A percentile compares a stretch with the other conserved stretches of the same genome.
Evolutionary conservation across 352 stramenopile genomes (phyloP).

Genomic region (Globisporangium recalcitrans): DNA sequence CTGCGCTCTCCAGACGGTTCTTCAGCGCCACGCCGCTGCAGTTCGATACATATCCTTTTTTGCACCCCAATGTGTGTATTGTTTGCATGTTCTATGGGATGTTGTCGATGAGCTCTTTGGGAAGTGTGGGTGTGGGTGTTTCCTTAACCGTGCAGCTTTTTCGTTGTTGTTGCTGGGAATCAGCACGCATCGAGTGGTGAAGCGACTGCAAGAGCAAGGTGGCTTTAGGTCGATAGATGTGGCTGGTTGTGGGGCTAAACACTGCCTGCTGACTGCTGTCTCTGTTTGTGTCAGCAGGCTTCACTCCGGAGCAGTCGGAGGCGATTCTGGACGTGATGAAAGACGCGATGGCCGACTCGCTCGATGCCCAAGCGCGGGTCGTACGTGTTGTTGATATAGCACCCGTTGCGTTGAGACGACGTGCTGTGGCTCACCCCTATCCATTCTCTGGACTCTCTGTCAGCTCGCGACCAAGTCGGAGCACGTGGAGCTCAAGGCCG

Average conservation of each 20-base stretch:
- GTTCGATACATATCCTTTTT: conserved; percentile 23
- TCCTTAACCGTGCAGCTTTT: conserved; percentile 19
- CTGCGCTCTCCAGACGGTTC: background rate
- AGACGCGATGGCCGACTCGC: conserved; percentile 69
- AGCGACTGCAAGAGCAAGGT: conserved; percentile 73
- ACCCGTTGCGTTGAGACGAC: too few relatives aligned
- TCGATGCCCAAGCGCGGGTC: conserved; percentile 64
- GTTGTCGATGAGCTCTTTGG: background rate
- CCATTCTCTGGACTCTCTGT: background rate
- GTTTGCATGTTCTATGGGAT: background rate
- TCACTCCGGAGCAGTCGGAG: conserved; percentile 58
- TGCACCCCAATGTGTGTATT: background rate
- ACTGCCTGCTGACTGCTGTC: too few relatives aligned
- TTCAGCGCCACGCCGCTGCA: conserved; percentile 20
- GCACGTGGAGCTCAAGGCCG: conserved; percentile 79
- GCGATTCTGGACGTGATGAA: conserved; percentile 83
- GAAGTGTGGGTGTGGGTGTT: background rate
- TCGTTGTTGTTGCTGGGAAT: background rate
- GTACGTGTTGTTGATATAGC: conserved; percentile 25
- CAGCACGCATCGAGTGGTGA: conserved; percentile 67
- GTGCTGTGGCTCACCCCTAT: background rate
- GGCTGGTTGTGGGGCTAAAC: background rate
- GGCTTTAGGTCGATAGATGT: too few relatives aligned
- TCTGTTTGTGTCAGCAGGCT: conserved; percentile 63
- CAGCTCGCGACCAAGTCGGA: conserved; percentile 85